Percentiles rank a stretch among this genome's conserved stretches.
Conservation (phyloP, 1,284 basidiomycete genomes). For the Fomitiporia mediterranea region DNA sequence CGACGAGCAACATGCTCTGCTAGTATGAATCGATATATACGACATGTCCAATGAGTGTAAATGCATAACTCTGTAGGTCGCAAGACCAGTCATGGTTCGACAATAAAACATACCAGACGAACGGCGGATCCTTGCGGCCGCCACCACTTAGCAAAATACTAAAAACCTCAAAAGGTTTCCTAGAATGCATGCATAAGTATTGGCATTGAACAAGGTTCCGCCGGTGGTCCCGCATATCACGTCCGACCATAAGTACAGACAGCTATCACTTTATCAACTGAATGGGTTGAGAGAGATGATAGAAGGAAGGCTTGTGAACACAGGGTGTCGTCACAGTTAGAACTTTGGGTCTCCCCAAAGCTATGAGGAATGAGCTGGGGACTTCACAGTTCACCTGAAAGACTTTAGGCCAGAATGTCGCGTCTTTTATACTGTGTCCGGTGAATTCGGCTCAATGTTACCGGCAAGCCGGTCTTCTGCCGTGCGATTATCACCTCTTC, state of each 20-base stretch:
- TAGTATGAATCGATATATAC: background rate
- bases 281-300: background rate
- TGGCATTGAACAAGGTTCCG: constrained; percentile 11
- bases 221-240: constrained; percentile 2
- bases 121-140: constrained; percentile 21
- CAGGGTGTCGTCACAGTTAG: background rate
- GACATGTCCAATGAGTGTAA: background rate
- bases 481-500: too few species aligned
- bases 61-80: background rate
- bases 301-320: background rate
- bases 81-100: background rate
- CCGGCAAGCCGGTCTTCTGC: too few species aligned
- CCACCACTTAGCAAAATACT: constrained; percentile 18
- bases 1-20: background rate
- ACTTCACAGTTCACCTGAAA: background rate
- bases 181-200: constrained; percentile 10
- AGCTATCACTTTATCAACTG: background rate
- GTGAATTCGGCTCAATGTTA: background rate
- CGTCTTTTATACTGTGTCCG: background rate
- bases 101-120: background rate
- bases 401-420: background rate
- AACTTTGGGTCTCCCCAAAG: background rate
- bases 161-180: background rate
- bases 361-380: background rate
- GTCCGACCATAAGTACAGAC: background rate